Evolutionary conservation across 2,329 filamentous ascomycete species (phyloP), one percentile per base, ranked within the genome.

Genomic region (Trichoderma lentiforme): DNA sequence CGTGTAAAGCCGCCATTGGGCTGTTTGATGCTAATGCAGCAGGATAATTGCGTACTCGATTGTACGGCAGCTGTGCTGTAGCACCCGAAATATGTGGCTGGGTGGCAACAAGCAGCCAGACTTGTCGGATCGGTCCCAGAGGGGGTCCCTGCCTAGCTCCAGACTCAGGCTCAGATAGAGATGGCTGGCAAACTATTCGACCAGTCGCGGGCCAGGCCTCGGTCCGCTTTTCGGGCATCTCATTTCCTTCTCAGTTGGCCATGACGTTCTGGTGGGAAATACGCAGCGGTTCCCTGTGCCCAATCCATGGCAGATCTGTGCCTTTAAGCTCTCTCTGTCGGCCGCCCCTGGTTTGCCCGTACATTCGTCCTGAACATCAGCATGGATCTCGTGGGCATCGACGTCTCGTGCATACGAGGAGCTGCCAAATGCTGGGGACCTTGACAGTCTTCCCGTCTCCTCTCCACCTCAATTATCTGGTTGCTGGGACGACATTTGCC

Each of bases 1-100:
- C 80, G 80, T 81, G 80, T 78, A 79, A 73, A 73, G 72, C 58
- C 57, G 73, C 70, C 73, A 81, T 81, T 80, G 79, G 79, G 66
- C 72, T 73, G 47, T 63, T 77, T 76, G 36, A 74, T 79, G 76
- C 77, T 71, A 63, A 69, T 69, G 66, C 66, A 69, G 66, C 66
- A 69, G 66, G 66, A 69, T 69, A 51, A 69, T 69, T 61, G 28
- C 66, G 56, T 69, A 69, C 56, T 32, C 28, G 56, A 12, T 58
- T 58, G 56, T 58, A 32, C 56, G 28, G 47, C 47, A 53, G 47
- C 47, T 32, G 56, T 56, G 30, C 56, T 39, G 57, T 68, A 58
- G 43, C 43, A 72, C 64, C 70, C 39, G 57, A 68, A 56, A 72
- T 58, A 39, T 62, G 64, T 68, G 70, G 70, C 70, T 68, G 63